Base-by-base conservation (phyloP, 176 grass and related monocot genomes). In the bread wheat (Triticum aestivum) region DNA sequence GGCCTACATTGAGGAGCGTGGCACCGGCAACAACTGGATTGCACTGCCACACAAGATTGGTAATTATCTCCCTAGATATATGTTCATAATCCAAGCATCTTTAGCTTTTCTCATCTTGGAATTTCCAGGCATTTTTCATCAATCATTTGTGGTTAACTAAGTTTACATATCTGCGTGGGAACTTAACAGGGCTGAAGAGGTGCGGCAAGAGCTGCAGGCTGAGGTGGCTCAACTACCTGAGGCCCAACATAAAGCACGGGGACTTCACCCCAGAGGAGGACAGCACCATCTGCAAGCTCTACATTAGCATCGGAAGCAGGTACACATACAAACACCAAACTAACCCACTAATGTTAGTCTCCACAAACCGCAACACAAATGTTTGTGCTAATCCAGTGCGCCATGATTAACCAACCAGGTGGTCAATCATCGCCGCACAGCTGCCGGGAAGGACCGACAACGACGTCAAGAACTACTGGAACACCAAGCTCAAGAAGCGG, bases 271-370 rank as follows among this genome's bases (percentile, higher is more conserved):
- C 91, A 3, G 93, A 98, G 39, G 96, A 98, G 89, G 96, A 98
- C 73, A 85, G 84, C 78, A 89, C 88, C 77, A 98, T 98, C 80
- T 98, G 96, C 87, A 94, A 75, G 61, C 96, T 98, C 69, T 98
- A 98, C 93, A 95, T 98, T 89, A 98, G 96, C 82, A 98, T 98
- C 20, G 96, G 96, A 65, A 95, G 96, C 96, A 98, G 96, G 96
- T 95, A 61, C 4, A 45, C 69, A 7, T 8, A 7, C 39, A 23
- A 27, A 23, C 10, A 72, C 20, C 54, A 47, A 24, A 83, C 9
- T 64, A 84, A 85, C 34, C 27, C 54, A 59, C 54, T 59, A 21
- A 59, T 58, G 2, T 1, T 15, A 51, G 49, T 59, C 18, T 59
- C 54, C 17, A 4, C 47, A 24, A 65, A 65, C 11, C 26, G 2